Conservation (phyloP, 495 filamentous ascomycete species). For the Trichoderma virens region DNA sequence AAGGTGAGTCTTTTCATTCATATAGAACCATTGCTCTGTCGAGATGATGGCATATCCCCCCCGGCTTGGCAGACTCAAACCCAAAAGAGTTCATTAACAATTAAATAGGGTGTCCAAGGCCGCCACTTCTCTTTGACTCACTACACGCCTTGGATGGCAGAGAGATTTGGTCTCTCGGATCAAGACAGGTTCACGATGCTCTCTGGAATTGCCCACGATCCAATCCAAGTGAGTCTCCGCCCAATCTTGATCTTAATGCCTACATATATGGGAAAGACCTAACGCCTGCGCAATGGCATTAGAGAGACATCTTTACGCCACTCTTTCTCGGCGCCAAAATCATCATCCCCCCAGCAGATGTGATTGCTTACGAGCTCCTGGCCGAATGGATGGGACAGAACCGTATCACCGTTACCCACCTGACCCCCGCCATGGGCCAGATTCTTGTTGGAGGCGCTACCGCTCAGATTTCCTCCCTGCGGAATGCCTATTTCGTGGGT, state of each 20-base stretch:
- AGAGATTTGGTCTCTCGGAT: constrained; percentile 57
- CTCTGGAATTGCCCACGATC: constrained; percentile 65
- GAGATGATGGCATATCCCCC: background rate
- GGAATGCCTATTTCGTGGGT: constrained; percentile 76
- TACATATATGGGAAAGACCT: background rate
- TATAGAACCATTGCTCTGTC: background rate
- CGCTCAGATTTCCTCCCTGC: constrained; percentile 58
- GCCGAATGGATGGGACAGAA: constrained; percentile 75
- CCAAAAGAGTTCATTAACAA: background rate
- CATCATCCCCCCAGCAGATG: constrained; percentile 62
- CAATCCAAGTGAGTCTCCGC: constrained; percentile 35
- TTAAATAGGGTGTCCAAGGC: constrained; percentile 52
- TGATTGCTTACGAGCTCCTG: constrained; percentile 67
- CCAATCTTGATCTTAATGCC: background rate
- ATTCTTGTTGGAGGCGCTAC: constrained; percentile 69
- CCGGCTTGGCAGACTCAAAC: background rate
- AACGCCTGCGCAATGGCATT: background rate
- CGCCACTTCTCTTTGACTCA: constrained; percentile 71
- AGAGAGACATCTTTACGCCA: constrained; percentile 78
- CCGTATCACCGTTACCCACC: constrained; percentile 64
- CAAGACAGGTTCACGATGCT: constrained; percentile 72
- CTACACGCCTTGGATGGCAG: constrained; percentile 77
- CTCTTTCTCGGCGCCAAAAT: constrained; percentile 67
- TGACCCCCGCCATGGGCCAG: constrained; percentile 81
- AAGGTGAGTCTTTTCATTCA: constrained; percentile 32